Conservation (phyloP, 148 eudicot genomes). For the Heliamphora exappendiculata region DNA sequence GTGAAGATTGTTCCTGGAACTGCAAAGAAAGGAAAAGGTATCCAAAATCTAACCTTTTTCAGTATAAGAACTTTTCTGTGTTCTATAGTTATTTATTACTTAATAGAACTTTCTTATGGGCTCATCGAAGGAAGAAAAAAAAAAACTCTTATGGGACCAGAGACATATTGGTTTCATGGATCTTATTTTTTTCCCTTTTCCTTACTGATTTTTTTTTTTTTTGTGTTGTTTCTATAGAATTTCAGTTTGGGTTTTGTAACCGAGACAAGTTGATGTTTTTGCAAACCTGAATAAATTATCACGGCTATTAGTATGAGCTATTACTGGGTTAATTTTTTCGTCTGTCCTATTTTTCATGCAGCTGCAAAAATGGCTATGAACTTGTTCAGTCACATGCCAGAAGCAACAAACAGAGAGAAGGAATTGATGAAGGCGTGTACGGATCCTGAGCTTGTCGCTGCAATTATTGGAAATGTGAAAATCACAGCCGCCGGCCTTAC, state of each 20-base stretch:
- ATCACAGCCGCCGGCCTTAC: constrained; percentile 78
- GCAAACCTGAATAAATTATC: not conserved
- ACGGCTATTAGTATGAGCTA: not conserved
- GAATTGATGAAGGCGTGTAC: constrained; percentile 98
- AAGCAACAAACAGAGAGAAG: constrained; percentile 71
- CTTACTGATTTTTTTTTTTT: too few species aligned
- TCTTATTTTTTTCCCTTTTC: not conserved
- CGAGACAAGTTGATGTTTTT: not conserved
- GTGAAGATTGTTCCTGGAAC: constrained; percentile 92
- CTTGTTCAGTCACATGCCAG: constrained; percentile 78
- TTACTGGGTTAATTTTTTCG: not conserved
- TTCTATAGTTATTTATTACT: not conserved
- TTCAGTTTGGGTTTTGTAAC: too few species aligned
- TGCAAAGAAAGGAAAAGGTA: constrained; percentile 96
- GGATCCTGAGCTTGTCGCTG: constrained; percentile 91
- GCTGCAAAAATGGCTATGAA: constrained; percentile 94
- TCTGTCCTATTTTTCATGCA: constrained; percentile 22
- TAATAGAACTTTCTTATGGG: not conserved
- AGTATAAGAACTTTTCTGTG: not conserved
- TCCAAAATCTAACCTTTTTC: not conserved
- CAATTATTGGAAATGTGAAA: constrained; percentile 80
- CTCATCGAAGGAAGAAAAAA: too few species aligned
- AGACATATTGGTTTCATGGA: not conserved
- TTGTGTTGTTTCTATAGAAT: too few species aligned
- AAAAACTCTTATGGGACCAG: too few species aligned